phyloP scores from a whole-genome alignment of 495 filamentous ascomycete genomes.

The Podospora conica region DNA sequence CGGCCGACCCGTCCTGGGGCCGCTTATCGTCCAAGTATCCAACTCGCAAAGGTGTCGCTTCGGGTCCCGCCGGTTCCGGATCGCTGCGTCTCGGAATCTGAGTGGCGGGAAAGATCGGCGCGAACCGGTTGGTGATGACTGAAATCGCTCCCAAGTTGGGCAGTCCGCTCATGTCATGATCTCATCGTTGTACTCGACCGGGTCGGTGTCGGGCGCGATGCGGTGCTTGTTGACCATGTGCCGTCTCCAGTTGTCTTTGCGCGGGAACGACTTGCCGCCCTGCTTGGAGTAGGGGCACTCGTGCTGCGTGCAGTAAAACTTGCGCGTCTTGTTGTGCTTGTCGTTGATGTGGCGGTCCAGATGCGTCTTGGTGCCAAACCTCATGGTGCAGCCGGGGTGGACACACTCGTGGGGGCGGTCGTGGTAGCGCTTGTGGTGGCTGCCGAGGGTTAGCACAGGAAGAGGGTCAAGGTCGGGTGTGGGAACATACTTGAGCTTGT shows the following conservation, averaged over 20 bases:
- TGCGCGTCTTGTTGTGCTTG: slow-evolving; percentile 43
- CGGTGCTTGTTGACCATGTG: slow-evolving; percentile 47
- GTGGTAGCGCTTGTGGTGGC: slow-evolving; percentile 46
- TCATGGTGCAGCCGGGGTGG: slow-evolving; percentile 35
- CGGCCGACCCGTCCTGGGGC: not conserved
- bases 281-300: slow-evolving; percentile 41
- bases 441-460: slow-evolving; percentile 10
- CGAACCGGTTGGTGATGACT: not conserved
- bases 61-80: not conserved
- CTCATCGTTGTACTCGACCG: slow-evolving; percentile 25
- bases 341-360: slow-evolving; percentile 48
- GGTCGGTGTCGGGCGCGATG: slow-evolving; percentile 24
- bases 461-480: not conserved
- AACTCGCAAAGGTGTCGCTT: not conserved
- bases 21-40: not conserved
- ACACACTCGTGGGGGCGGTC: slow-evolving; percentile 41
- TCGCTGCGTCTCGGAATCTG: not conserved
- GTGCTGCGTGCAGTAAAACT: slow-evolving; percentile 40
- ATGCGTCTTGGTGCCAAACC: slow-evolving; percentile 48
- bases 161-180: not conserved
- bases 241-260: slow-evolving; percentile 48
- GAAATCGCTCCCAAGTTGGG: not conserved
- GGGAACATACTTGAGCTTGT: slow-evolving; percentile 42
- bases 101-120: not conserved
- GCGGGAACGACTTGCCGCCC: slow-evolving; percentile 44